These are phyloP conservation scores for Trichocladium antarcticum DNA, from an alignment of 495 filamentous ascomycete genomes.

Conservation along the genomic window DNA sequence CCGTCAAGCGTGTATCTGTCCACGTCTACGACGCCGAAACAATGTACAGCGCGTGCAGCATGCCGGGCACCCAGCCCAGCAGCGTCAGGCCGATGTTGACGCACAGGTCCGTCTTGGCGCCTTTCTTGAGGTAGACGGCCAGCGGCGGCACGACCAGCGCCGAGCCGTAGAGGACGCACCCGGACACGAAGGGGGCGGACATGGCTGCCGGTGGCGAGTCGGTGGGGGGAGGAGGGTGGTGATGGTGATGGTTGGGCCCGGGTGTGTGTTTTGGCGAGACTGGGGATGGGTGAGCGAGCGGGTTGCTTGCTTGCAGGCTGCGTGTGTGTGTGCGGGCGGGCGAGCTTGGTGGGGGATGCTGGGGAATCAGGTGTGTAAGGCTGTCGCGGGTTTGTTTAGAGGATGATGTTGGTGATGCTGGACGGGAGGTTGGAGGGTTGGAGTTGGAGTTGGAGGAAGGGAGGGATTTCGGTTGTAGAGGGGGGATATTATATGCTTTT, in stretches of 20 bases:
- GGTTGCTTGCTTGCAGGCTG: no score
- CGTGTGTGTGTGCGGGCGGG: no score
- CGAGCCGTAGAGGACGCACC: conserved; percentile 27
- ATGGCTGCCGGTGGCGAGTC: background rate
- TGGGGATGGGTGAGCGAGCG: no score
- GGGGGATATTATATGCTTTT: background rate
- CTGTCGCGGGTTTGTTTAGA: no score
- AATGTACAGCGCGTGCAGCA: conserved; percentile 56
- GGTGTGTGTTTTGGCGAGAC: no score
- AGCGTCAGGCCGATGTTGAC: conserved; percentile 85
- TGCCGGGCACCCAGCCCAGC: conserved; percentile 69
- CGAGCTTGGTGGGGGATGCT: background rate
- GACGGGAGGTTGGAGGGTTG: background rate
- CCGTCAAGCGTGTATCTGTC: no score
- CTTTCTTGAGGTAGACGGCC: conserved; percentile 83
- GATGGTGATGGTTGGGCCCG: no score
- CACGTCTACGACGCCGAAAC: background rate
- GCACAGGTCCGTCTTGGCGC: conserved; percentile 68
- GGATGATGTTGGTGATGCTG: background rate
- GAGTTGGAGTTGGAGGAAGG: background rate
- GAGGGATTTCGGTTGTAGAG: background rate
- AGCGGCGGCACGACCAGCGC: conserved; percentile 80
- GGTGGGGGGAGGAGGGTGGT: background rate
- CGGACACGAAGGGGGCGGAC: background rate
- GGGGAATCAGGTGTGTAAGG: background rate